Conservation (phyloP, 2,329 filamentous ascomycete species). For the Phialemonium atrogriseum region DNA sequence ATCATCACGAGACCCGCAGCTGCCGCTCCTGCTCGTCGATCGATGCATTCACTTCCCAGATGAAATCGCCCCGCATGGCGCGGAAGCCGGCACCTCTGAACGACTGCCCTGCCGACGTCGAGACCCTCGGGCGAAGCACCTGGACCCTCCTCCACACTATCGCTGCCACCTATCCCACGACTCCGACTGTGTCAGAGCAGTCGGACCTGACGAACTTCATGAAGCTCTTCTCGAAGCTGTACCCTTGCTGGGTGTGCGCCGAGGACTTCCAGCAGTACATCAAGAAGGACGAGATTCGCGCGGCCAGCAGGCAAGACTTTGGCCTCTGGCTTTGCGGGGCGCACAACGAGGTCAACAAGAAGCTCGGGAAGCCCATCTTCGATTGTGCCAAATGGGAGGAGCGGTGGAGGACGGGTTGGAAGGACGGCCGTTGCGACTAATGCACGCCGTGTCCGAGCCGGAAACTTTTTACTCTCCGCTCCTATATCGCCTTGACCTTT, state of each 20-base stretch:
- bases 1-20: too few relatives aligned
- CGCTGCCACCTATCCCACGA: slow-evolving; percentile 73
- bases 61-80: slow-evolving; percentile 32
- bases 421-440: slow-evolving; percentile 54
- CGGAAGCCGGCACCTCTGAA: slow-evolving; percentile 26
- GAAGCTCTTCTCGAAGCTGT: slow-evolving; percentile 71
- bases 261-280: slow-evolving; percentile 86
- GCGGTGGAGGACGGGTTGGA: slow-evolving; percentile 88
- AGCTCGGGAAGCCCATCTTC: slow-evolving; percentile 84
- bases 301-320: slow-evolving; percentile 58
- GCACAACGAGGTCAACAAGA: slow-evolving; percentile 80
- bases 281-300: slow-evolving; percentile 56
- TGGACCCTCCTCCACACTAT: slow-evolving; percentile 95
- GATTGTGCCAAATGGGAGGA: slow-evolving; percentile 90
- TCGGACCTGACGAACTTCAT: slow-evolving; percentile 72
- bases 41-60: slow-evolving; percentile 40
- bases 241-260: slow-evolving; percentile 93
- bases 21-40: slow-evolving; percentile 66
- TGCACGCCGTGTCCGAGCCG: too few relatives aligned
- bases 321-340: slow-evolving; percentile 77
- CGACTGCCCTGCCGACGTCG: slow-evolving; percentile 88
- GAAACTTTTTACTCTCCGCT: too few relatives aligned
- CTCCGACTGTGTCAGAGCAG: slow-evolving; percentile 62
- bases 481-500: too few relatives aligned
- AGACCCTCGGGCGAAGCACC: slow-evolving; percentile 73